Conservation (phyloP, 2,329 filamentous ascomycete genomes). For the Penicillium aurantiogriseum region DNA sequence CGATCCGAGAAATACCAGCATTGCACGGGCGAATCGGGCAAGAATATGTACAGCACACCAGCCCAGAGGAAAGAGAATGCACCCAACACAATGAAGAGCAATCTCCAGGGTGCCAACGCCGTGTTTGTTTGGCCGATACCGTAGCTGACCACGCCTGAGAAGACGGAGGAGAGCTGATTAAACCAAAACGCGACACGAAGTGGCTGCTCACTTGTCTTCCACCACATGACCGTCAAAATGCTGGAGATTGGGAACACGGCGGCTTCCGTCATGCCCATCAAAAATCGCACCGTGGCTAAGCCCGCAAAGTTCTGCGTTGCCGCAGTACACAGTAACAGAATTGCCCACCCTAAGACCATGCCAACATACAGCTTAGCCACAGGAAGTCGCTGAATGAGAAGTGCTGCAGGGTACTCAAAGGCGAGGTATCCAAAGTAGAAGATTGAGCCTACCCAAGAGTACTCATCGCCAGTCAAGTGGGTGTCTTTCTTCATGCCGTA, state of each 20-base stretch:
- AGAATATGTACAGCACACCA: constrained; percentile 14
- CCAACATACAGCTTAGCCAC: constrained; percentile 9
- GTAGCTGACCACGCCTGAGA: constrained; percentile 35
- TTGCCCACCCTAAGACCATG: constrained; percentile 10
- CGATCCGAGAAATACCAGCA: constrained; percentile 24
- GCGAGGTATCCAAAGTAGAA: constrained; percentile 19
- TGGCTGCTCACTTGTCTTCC: constrained; percentile 16
- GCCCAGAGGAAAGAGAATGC: constrained; percentile 22
- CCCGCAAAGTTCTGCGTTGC: constrained; percentile 17
- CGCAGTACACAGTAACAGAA: constrained; percentile 13
- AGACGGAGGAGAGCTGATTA: constrained; percentile 28
- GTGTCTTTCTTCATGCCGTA: constrained; percentile 18
- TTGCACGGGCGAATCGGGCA: constrained; percentile 22
- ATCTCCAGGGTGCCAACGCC: constrained; percentile 18
- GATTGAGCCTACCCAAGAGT: constrained; percentile 18
- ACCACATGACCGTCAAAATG: constrained; percentile 16
- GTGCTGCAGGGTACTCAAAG: constrained; percentile 16
- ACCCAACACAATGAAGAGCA: constrained; percentile 25
- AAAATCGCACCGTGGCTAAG: constrained; percentile 12
- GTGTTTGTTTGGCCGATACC: constrained; percentile 36
- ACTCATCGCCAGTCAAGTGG: constrained; percentile 26
- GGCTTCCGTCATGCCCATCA: constrained; percentile 17
- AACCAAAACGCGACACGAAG: constrained; percentile 16
- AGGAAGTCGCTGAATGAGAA: constrained; percentile 19
- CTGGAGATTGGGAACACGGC: constrained; percentile 10